Percentiles rank a stretch among this genome's conserved stretches.
These are phyloP conservation scores for Mediolabrus comicus DNA, from an alignment of 108 stramenopile genomes.

Conservation along the genomic window DNA sequence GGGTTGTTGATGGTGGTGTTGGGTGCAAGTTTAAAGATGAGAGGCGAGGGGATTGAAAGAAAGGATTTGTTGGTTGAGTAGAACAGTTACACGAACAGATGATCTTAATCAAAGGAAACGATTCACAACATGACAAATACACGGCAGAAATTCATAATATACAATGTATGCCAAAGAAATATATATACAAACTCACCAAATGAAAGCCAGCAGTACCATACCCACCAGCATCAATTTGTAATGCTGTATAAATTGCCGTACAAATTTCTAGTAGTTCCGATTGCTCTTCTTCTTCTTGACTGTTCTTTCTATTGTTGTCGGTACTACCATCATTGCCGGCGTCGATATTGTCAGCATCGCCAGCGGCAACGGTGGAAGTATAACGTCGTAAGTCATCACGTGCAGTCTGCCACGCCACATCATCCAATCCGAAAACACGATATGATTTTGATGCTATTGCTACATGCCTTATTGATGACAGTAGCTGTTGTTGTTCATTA, in stretches of 20 bases:
- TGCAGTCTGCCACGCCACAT: not conserved
- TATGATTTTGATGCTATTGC: slow-evolving; percentile 2
- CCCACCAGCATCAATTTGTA: slow-evolving; percentile 21
- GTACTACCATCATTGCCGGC: not conserved
- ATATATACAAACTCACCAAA: not conserved
- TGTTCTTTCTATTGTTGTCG: not conserved
- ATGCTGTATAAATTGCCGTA: not conserved
- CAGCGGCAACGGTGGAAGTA: no score
- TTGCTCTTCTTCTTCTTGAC: not conserved
- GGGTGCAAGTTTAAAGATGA: no score
- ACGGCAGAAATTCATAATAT: no score
- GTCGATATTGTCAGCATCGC: not conserved
- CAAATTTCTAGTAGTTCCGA: not conserved
- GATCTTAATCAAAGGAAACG: not conserved
- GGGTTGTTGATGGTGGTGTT: no score
- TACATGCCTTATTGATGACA: not conserved
- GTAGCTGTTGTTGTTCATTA: not conserved
- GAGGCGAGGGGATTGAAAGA: no score
- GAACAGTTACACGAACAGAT: no score
- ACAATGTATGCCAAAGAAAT: no score
- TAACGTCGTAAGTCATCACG: not conserved
- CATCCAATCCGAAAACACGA: not conserved
- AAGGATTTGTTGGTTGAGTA: no score
- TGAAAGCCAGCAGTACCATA: slow-evolving; percentile 17
- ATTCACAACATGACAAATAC: no score